A percentile compares a stretch with the other conserved stretches of the same genome.
Conservation (phyloP, 2,329 filamentous ascomycete genomes). For the Arthrobotrys entomopaga region DNA sequence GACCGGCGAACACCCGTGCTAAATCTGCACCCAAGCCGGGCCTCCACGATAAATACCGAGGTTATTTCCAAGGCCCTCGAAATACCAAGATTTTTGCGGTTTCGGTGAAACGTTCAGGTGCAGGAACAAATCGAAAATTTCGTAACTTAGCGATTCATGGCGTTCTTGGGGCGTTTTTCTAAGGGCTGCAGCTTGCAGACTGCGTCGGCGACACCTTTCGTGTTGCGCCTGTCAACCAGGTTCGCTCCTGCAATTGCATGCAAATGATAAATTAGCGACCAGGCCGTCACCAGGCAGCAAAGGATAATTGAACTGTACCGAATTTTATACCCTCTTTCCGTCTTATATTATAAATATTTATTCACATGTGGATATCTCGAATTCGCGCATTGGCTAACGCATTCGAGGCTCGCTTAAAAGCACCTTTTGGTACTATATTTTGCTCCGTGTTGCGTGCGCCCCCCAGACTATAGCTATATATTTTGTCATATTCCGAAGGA, state of each 20-base stretch:
- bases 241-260: neutral
- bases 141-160: conserved; percentile 27
- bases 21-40: conserved; percentile 3
- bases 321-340: neutral
- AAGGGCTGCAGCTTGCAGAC: neutral
- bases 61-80: neutral
- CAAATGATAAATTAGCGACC: neutral
- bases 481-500: no score
- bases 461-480: no score
- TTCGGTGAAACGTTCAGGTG: conserved; percentile 1
- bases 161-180: conserved; percentile 9
- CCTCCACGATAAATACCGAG: neutral
- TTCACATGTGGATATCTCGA: neutral
- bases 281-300: conserved; percentile 10
- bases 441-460: neutral
- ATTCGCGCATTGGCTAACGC: neutral
- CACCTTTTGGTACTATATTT: neutral
- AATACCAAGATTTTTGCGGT: neutral
- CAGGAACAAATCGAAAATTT: neutral
- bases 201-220: conserved; percentile 23
- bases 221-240: conserved; percentile 13
- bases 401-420: neutral
- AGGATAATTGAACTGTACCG: conserved; percentile 1
- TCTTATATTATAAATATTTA: neutral
- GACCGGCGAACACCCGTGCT: conserved; percentile 4